phyloP scores from a whole-genome alignment of 2,329 filamentous ascomycete species.

The Cladobotryum protrusum region DNA sequence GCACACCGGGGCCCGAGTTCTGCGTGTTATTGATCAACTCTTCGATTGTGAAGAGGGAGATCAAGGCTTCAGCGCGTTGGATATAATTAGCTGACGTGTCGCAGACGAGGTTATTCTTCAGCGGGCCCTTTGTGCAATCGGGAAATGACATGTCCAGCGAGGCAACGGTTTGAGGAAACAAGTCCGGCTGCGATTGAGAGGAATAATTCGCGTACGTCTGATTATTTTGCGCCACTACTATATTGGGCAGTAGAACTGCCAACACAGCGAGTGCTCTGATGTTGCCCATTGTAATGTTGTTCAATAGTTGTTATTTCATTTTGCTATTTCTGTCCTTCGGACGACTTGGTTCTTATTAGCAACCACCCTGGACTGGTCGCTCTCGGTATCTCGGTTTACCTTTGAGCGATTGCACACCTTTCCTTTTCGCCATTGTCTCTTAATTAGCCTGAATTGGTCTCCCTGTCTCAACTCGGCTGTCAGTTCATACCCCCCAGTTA shows the following conservation, averaged over 20 bases:
- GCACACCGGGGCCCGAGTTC: slow-evolving; percentile 36
- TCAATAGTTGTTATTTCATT: no score
- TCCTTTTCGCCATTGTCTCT: no score
- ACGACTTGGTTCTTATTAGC: no score
- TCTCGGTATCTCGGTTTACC: no score
- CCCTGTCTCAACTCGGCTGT: no score
- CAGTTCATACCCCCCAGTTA: no score
- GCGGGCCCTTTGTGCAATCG: slow-evolving; percentile 26
- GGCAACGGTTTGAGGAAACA: slow-evolving; percentile 7
- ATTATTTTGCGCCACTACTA: slow-evolving; percentile 5
- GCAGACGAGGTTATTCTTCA: slow-evolving; percentile 28
- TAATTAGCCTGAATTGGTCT: no score
- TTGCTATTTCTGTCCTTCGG: no score
- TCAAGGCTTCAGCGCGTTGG: slow-evolving; percentile 25
- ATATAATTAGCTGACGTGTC: slow-evolving; percentile 17
- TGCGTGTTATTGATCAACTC: slow-evolving; percentile 29
- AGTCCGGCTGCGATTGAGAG: slow-evolving; percentile 6
- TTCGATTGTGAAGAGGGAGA: slow-evolving; percentile 25
- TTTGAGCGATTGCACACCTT: no score
- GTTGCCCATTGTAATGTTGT: no score
- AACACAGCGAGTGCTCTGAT: background rate
- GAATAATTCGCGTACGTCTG: slow-evolving; percentile 9
- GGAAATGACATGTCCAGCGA: slow-evolving; percentile 18
- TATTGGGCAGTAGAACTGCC: slow-evolving; percentile 1
- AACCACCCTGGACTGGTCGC: no score